Evolutionary conservation across 768 basidiomycete species (phyloP).

Genomic region (Mrakia gelida): DNA sequence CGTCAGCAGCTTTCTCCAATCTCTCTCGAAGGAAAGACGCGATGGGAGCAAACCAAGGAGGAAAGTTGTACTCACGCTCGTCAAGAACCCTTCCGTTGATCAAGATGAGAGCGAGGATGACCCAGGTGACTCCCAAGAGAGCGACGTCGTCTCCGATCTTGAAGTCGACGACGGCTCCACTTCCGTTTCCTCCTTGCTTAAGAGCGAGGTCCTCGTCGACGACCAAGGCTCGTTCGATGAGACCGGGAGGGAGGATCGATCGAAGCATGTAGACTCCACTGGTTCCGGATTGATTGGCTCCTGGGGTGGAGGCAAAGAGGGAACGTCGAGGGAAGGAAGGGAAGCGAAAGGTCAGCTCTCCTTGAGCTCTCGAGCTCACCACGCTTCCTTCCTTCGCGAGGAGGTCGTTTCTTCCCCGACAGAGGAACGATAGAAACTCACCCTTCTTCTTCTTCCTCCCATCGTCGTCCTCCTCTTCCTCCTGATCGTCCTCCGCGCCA

Average conservation of each 20-base stretch:
- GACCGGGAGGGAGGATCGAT: constrained; percentile 58
- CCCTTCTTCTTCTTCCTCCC: constrained; percentile 39
- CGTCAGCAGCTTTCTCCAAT: not conserved
- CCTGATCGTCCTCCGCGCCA: constrained; percentile 49
- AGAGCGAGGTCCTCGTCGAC: constrained; percentile 42
- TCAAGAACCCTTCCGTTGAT: constrained; percentile 67
- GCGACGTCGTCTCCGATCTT: constrained; percentile 52
- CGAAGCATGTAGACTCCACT: constrained; percentile 81
- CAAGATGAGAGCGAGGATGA: constrained; percentile 78
- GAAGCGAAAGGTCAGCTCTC: not conserved
- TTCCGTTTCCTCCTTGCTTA: constrained; percentile 30
- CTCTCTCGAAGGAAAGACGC: not conserved
- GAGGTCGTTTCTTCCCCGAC: not conserved
- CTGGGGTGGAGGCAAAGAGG: constrained; percentile 42
- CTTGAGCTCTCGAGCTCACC: constrained; percentile 4
- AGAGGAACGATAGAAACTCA: not conserved
- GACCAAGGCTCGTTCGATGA: constrained; percentile 49
- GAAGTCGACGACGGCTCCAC: constrained; percentile 46
- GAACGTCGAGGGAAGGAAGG: not conserved
- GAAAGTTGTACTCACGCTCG: constrained; percentile 68
- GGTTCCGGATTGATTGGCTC: constrained; percentile 50
- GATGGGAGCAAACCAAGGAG: not conserved
- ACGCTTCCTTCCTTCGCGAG: not conserved
- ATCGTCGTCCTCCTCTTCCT: constrained; percentile 44
- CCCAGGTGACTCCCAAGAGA: constrained; percentile 66